Percentiles rank a stretch among this genome's conserved stretches.
Conservation (phyloP, 495 filamentous ascomycete species). For the Trypethelium eluteriae region DNA sequence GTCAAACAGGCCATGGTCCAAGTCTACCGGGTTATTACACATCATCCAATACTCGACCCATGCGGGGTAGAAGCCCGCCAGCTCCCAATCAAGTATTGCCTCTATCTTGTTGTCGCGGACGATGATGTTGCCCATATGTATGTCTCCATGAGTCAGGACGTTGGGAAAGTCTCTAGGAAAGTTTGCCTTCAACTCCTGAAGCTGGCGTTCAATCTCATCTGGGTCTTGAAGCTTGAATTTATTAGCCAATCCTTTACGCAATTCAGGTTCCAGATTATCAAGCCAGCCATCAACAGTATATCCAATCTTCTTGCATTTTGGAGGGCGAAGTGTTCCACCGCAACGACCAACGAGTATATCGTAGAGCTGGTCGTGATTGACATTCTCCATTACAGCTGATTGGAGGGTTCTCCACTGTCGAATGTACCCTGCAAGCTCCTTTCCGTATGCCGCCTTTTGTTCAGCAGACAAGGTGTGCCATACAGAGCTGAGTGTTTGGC, state of each 20-base stretch:
- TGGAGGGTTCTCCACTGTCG: background rate
- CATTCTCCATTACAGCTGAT: background rate
- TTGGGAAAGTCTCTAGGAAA: background rate
- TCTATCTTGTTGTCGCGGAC: constrained; percentile 14
- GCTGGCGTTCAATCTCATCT: background rate
- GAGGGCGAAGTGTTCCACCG: background rate
- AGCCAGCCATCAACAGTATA: background rate
- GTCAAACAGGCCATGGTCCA: background rate
- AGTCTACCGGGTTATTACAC: background rate
- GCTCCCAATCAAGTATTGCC: constrained; percentile 26
- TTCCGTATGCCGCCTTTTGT: background rate
- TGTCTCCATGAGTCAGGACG: constrained; percentile 24
- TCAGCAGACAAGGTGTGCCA: background rate
- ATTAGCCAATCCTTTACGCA: background rate
- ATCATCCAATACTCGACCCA: constrained; percentile 21
- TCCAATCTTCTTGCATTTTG: background rate
- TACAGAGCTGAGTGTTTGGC: background rate
- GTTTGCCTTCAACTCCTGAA: background rate
- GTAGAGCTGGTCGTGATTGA: background rate
- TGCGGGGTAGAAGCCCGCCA: constrained; percentile 24
- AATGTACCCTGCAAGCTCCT: background rate
- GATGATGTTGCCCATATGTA: constrained; percentile 19
- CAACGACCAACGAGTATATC: background rate
- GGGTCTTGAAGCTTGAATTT: background rate
- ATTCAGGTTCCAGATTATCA: background rate